Evolutionary conservation across 2,329 filamentous ascomycete genomes (phyloP).

Genomic region (Lachnellula arida): DNA sequence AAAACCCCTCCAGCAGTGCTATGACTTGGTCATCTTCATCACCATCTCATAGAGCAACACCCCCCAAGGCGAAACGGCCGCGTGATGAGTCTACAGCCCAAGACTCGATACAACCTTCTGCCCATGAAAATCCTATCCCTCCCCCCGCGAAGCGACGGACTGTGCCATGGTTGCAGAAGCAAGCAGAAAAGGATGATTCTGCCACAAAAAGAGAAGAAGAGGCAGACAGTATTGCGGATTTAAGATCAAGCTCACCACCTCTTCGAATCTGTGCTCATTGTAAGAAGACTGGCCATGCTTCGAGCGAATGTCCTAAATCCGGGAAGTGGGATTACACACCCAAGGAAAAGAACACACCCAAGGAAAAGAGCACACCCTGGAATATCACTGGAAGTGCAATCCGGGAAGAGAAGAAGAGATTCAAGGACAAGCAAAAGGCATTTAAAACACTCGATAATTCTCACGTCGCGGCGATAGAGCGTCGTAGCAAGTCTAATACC

Average conservation of each 20-base stretch:
- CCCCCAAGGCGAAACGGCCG: constrained; percentile 17
- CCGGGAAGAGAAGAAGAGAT: constrained; percentile 73
- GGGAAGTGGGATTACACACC: constrained; percentile 9
- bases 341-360: constrained; percentile 14
- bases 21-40: constrained; percentile 42
- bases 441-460: constrained; percentile 38
- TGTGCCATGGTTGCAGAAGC: constrained; percentile 28
- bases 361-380: constrained; percentile 51
- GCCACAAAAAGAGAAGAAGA: constrained; percentile 14
- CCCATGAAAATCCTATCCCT: constrained; percentile 17
- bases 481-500: constrained; percentile 40
- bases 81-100: constrained; percentile 5
- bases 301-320: constrained; percentile 14
- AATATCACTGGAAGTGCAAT: constrained; percentile 69
- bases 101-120: constrained; percentile 4
- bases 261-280: constrained; percentile 19
- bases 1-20: constrained; percentile 27
- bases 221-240: constrained; percentile 9
- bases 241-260: constrained; percentile 14
- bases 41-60: constrained; percentile 38
- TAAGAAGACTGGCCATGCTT: constrained; percentile 16
- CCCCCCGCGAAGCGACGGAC: constrained; percentile 36
- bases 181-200: constrained; percentile 30
- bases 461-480: constrained; percentile 41
- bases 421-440: constrained; percentile 59